A percentile compares a stretch with the other conserved stretches of the same genome.
phyloP scores from a whole-genome alignment of 2,329 filamentous ascomycete genomes.

The Sclerotinia glacialis region DNA sequence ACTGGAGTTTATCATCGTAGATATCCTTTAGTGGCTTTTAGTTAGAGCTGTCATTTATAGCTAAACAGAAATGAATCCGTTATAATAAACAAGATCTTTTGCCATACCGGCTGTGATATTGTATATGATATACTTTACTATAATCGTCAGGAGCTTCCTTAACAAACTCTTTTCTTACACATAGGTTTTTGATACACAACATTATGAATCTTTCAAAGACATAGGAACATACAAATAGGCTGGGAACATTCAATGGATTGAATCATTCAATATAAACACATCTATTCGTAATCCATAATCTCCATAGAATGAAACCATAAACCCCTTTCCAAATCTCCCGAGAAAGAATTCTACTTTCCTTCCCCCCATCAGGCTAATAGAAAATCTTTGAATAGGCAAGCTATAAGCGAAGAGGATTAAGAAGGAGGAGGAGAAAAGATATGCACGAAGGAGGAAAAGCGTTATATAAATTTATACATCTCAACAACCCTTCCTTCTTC shows the following conservation, averaged over 20 bases:
- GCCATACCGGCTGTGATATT: neutral
- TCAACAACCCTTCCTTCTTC: too few relatives aligned
- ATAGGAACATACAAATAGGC: neutral
- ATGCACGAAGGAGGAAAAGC: too few relatives aligned
- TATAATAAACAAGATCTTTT: conserved; percentile 6
- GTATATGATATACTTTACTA: neutral
- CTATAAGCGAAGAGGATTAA: fast-evolving
- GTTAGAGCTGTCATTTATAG: conserved; percentile 1
- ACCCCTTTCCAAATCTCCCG: too few relatives aligned
- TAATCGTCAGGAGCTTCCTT: neutral
- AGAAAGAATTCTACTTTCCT: too few relatives aligned
- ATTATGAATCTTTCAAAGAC: neutral
- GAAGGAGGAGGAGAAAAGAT: too few relatives aligned
- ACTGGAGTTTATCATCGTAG: conserved; percentile 12
- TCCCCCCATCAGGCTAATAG: too few relatives aligned
- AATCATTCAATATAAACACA: too few relatives aligned
- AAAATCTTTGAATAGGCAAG: too few relatives aligned
- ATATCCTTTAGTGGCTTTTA: neutral
- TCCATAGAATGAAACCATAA: too few relatives aligned
- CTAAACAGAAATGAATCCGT: conserved; percentile 21
- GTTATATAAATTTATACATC: too few relatives aligned
- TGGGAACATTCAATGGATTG: too few relatives aligned
- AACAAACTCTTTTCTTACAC: neutral
- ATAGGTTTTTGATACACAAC: neutral
- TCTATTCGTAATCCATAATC: too few relatives aligned